Conservation (phyloP, 257 asterid genomes). For the Fraxinus americana region DNA sequence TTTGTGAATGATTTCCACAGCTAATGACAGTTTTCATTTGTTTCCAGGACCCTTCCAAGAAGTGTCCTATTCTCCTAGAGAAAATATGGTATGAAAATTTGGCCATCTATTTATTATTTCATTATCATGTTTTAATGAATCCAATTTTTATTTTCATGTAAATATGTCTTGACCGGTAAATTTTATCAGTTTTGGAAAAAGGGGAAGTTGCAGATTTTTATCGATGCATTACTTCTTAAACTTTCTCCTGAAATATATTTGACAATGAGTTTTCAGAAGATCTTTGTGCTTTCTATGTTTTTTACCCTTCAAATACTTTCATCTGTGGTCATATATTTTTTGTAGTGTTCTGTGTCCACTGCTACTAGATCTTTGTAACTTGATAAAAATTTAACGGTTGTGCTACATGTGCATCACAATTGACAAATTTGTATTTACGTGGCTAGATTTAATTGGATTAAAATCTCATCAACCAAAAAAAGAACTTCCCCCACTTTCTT, state of each 20-base stretch:
- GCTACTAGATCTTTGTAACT: slow-evolving; percentile 12
- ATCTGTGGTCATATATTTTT: background rate
- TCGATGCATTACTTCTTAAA: slow-evolving; percentile 5
- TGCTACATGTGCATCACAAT: too few relatives aligned
- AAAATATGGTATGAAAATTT: slow-evolving; percentile 59
- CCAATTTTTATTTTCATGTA: background rate
- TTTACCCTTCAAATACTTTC: background rate
- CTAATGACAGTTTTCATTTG: slow-evolving; percentile 25
- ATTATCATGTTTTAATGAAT: background rate
- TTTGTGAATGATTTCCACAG: slow-evolving; percentile 14
- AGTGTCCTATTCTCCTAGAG: slow-evolving; percentile 63
- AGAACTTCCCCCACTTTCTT: too few relatives aligned
- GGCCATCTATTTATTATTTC: slow-evolving; percentile 19
- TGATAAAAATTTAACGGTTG: background rate
- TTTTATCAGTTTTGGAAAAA: background rate
- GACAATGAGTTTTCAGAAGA: background rate
- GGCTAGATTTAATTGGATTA: too few relatives aligned
- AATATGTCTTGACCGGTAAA: background rate
- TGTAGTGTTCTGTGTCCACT: background rate
- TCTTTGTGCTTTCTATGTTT: background rate
- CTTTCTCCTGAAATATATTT: slow-evolving; percentile 16
- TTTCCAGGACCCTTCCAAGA: slow-evolving; percentile 88
- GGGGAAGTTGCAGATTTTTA: slow-evolving; percentile 14
- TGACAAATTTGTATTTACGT: too few relatives aligned
- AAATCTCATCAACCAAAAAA: too few relatives aligned